Percentiles rank a stretch among this genome's conserved stretches.
Evolutionary conservation across 768 basidiomycete species (phyloP).

Genomic region (Leccinum subtestaceum): DNA sequence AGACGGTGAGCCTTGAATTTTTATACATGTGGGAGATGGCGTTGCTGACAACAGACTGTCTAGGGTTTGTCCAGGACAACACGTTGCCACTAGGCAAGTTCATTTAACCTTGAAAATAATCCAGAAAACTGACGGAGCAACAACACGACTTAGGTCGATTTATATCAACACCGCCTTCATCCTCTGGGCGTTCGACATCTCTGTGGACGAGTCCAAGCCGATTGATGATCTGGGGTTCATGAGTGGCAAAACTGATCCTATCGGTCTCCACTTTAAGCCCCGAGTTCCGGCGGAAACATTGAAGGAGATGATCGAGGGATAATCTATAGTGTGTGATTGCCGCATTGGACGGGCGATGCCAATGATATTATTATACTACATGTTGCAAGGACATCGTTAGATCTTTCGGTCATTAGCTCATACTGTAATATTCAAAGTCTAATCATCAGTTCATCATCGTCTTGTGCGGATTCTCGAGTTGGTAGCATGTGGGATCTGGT

Average conservation of each 20-base stretch:
- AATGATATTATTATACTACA: not conserved
- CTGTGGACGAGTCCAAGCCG: slow-evolving; percentile 42
- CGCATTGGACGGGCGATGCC: not conserved
- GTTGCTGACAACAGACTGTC: not conserved
- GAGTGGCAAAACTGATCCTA: slow-evolving; percentile 37
- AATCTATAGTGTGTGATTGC: not conserved
- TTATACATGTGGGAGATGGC: not conserved
- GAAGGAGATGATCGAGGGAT: not conserved
- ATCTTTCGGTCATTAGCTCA: too few relatives aligned
- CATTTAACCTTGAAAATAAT: not conserved
- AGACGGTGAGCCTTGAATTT: slow-evolving; percentile 24
- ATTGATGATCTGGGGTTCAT: slow-evolving; percentile 59
- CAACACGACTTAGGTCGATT: slow-evolving; percentile 41
- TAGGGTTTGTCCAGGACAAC: slow-evolving; percentile 59
- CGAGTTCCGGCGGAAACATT: slow-evolving; percentile 22
- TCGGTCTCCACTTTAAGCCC: slow-evolving; percentile 52
- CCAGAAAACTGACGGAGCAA: not conserved
- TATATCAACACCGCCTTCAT: slow-evolving; percentile 59
- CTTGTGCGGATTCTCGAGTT: not conserved
- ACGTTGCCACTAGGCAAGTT: slow-evolving; percentile 44
- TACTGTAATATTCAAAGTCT: too few relatives aligned
- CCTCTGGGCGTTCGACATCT: slow-evolving; percentile 58
- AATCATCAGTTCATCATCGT: too few relatives aligned
- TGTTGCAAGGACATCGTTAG: not conserved
- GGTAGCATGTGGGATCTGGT: not conserved